These are phyloP conservation scores for Schizonepeta tenuifolia DNA, from an alignment of 257 asterid species.

Conservation along the genomic window DNA sequence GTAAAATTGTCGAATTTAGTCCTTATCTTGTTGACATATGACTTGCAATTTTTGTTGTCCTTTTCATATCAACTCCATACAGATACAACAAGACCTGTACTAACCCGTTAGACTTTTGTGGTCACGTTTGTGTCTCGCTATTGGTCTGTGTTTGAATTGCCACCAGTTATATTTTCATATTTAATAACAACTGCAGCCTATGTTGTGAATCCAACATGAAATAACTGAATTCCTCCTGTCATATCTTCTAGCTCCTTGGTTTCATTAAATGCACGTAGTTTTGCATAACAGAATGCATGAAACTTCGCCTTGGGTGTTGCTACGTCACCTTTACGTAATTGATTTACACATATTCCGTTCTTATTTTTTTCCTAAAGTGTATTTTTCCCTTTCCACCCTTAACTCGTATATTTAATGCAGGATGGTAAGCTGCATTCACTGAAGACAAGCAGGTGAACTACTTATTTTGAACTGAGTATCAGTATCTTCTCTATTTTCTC, in stretches of 20 bases:
- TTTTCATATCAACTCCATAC: not conserved
- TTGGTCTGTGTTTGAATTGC: not conserved
- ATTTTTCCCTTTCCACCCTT: not conserved
- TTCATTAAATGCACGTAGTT: too few species aligned
- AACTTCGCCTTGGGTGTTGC: constrained; percentile 14
- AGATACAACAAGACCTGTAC: not conserved
- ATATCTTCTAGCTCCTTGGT: not conserved
- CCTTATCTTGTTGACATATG: not conserved
- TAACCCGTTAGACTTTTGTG: not conserved
- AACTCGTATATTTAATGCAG: constrained; percentile 40
- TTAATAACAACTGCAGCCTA: not conserved
- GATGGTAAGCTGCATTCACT: constrained; percentile 69
- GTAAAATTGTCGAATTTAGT: not conserved
- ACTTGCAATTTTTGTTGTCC: not conserved
- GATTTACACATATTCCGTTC: constrained; percentile 1
- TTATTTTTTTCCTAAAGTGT: not conserved
- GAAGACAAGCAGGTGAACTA: constrained; percentile 79
- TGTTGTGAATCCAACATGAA: not conserved
- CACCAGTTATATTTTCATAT: not conserved
- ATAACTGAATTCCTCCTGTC: not conserved
- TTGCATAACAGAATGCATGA: not conserved
- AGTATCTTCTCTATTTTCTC: not conserved
- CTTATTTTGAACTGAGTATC: constrained; percentile 4
- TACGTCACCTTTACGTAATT: not conserved
- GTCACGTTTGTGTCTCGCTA: not conserved